Conservation (phyloP, 306 rosid species). For the Prunus fruticosa region DNA sequence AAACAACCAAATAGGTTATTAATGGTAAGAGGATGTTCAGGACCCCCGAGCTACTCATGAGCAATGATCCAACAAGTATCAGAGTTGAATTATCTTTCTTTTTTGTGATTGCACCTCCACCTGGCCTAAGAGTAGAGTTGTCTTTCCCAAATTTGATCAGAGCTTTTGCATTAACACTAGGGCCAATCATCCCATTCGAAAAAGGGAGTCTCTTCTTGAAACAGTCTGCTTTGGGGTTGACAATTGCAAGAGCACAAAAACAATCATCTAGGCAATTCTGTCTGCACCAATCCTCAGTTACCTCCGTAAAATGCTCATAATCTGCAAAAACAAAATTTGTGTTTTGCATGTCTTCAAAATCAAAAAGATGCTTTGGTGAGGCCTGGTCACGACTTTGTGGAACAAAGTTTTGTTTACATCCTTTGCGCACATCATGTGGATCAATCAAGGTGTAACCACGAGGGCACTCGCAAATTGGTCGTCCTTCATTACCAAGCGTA, state of each 20-base stretch:
- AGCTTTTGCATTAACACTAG: neutral
- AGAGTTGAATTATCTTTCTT: conserved; percentile 13
- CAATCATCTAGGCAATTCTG: conserved; percentile 44
- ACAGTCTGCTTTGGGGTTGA: neutral
- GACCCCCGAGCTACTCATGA: neutral
- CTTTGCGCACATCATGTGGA: conserved; percentile 26
- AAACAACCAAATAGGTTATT: neutral
- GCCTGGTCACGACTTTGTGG: conserved; percentile 37
- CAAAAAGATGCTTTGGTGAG: conserved; percentile 20
- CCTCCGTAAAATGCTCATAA: neutral
- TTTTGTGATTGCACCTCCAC: neutral
- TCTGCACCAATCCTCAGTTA: conserved; percentile 29
- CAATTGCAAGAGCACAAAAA: conserved; percentile 34
- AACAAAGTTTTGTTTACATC: conserved; percentile 38
- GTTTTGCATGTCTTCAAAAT: neutral
- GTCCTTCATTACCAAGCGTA: neutral
- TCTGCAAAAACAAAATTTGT: conserved; percentile 26
- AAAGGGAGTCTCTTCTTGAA: conserved; percentile 28
- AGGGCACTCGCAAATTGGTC: conserved; percentile 22
- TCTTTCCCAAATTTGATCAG: conserved; percentile 17
- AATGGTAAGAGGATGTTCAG: neutral
- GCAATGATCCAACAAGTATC: conserved; percentile 1
- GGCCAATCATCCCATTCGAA: conserved; percentile 7
- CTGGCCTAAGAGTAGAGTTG: neutral
- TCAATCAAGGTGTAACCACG: conserved; percentile 16